Percentiles rank a stretch among this genome's conserved stretches.
These are phyloP conservation scores for Kwoniella newhampshirensis DNA, from an alignment of 768 basidiomycete genomes.

Conservation along the genomic window DNA sequence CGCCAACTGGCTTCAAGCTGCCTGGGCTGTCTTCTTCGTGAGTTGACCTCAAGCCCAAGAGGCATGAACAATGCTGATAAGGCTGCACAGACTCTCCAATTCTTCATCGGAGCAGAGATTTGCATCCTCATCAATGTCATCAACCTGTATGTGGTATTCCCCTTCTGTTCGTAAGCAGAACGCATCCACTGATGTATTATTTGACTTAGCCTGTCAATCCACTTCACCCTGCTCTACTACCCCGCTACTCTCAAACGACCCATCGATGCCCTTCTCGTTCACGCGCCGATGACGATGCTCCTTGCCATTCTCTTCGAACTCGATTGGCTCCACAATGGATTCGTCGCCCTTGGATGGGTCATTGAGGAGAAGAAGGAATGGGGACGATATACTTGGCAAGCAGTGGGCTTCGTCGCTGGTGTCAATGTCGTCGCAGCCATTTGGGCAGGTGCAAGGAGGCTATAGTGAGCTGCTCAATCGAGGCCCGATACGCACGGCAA, in stretches of 20 bases:
- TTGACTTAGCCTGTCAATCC: conserved; percentile 63
- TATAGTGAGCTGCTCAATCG: no score
- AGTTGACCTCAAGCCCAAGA: conserved; percentile 4
- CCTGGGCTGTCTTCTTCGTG: conserved; percentile 78
- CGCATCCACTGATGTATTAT: not conserved
- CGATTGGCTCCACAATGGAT: conserved; percentile 61
- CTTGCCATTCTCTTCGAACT: conserved; percentile 66
- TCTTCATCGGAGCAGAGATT: conserved; percentile 74
- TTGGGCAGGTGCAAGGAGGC: conserved; percentile 41
- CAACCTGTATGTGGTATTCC: conserved; percentile 57
- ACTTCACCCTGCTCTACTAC: conserved; percentile 72
- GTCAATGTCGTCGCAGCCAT: conserved; percentile 60
- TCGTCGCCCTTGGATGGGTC: conserved; percentile 68
- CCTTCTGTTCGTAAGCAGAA: not conserved
- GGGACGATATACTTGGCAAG: conserved; percentile 67
- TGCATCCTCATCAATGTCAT: conserved; percentile 69
- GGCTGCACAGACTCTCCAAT: conserved; percentile 63
- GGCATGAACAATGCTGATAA: conserved; percentile 1
- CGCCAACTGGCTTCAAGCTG: conserved; percentile 75
- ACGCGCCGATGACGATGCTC: conserved; percentile 66
- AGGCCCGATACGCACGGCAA: no score
- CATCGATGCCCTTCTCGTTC: conserved; percentile 77
- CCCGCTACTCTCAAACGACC: conserved; percentile 57
- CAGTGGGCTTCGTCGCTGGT: conserved; percentile 66
- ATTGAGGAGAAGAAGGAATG: conserved; percentile 61